Evolutionary conservation across 495 filamentous ascomycete genomes (phyloP), one percentile per base, ranked within the genome.

Genomic region (Penicillium parvum): DNA sequence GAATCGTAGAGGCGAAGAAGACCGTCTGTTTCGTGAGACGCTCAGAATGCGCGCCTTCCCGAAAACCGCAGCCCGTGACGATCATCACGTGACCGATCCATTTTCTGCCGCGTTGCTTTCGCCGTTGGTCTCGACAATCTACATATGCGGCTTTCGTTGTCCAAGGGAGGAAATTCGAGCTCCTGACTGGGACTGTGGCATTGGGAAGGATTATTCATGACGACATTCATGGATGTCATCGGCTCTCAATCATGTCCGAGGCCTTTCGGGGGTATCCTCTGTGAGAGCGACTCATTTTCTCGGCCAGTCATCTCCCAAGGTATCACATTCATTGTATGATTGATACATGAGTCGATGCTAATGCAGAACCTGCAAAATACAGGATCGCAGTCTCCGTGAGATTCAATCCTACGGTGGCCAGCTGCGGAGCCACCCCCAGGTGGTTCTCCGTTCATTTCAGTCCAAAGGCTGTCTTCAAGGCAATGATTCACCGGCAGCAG

Each of bases 201-300:
- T 46, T 36, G 35, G 38, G 34, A 43, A 40, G 30, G 37, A 34
- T 36, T 50, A 43, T 54, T 33, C 45, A 58, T 61, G 53, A 61
- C 50, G 45, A 57, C 55, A 49, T 71, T 71, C 63, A 73, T 73
- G 70, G 68, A 73, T 73, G 70, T 73, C 68, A 73, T 69, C 63
- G 45, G 66, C 58, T 54, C 55, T 59, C 49, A 69, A 62, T 60
- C 60, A 70, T 69, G 66, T 52, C 47, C 61, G 61, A 48, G 58
- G 58, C 58, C 61, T 62, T 61, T 64, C 58, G 61, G 58, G 64
- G 60, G 52, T 61, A 50, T 49, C 49, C 41, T 63, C 63, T 57
- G 49, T 68, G 49, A 68, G 58, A 66, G 52, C 64, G 49, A 49
- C 52, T 40, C 63, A 61, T 29, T 43, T 54, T 47, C 30, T 52